Evolutionary conservation across 176 grass and related monocot genomes (phyloP).

Genomic region (Bolboschoenus planiculmis): DNA sequence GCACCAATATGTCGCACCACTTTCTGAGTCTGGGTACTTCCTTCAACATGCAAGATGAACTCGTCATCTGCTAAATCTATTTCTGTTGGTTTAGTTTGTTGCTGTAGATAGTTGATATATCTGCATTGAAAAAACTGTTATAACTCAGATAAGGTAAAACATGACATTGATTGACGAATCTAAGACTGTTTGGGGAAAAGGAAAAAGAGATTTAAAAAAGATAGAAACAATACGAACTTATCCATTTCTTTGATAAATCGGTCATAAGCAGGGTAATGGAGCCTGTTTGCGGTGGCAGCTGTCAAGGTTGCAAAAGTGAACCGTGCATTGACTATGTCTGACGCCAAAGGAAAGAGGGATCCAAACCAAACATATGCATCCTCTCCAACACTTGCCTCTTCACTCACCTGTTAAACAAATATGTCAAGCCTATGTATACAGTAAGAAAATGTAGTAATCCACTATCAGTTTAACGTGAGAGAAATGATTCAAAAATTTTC

Average conservation of each 20-base stretch:
- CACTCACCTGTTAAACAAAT: constrained; percentile 47
- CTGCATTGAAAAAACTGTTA: constrained; percentile 16
- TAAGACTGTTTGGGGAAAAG: constrained; percentile 2
- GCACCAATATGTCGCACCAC: constrained; percentile 71
- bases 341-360: constrained; percentile 68
- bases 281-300: constrained; percentile 48
- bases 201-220: not conserved
- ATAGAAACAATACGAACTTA: constrained; percentile 38
- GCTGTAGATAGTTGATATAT: constrained; percentile 50
- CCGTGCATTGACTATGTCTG: constrained; percentile 73
- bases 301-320: constrained; percentile 92
- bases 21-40: constrained; percentile 57
- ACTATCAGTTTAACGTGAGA: no score
- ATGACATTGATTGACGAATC: not conserved
- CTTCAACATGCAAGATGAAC: constrained; percentile 77
- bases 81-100: constrained; percentile 51
- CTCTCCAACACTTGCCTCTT: constrained; percentile 67
- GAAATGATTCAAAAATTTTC: not conserved
- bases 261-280: constrained; percentile 92
- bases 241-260: constrained; percentile 90
- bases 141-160: not conserved
- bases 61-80: constrained; percentile 63
- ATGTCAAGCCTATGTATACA: not conserved
- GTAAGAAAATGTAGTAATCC: not conserved
- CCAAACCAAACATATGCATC: constrained; percentile 84